Evolutionary conservation across 805 yeast species (phyloP).

Genomic region (Kodamaea fukazawae): DNA sequence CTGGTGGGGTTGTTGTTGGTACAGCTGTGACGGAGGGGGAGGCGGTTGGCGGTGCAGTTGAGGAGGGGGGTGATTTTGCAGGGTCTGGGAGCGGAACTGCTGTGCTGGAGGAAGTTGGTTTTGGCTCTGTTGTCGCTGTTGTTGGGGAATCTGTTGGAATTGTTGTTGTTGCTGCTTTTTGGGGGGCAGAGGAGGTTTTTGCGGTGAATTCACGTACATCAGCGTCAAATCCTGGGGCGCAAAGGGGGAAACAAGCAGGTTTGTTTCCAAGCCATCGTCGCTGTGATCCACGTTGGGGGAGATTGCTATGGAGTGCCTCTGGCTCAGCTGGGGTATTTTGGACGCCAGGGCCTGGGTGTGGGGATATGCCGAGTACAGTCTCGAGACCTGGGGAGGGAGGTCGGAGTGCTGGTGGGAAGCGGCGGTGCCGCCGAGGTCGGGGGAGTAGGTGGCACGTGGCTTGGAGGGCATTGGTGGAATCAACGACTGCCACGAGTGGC

Average conservation of each 20-base stretch:
- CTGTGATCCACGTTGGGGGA: conserved; percentile 16
- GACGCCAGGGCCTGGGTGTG: background rate
- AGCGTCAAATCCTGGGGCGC: background rate
- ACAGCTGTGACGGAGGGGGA: background rate
- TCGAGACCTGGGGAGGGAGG: too few relatives aligned
- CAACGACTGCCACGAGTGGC: conserved; percentile 25
- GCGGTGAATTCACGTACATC: background rate
- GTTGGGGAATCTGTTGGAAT: background rate
- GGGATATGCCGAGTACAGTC: too few relatives aligned
- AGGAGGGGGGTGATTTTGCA: conserved; percentile 2
- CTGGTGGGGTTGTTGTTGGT: background rate
- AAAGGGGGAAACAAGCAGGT: conserved; percentile 41
- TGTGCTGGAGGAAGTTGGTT: conserved; percentile 2
- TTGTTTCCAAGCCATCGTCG: conserved; percentile 9
- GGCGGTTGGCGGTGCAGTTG: background rate
- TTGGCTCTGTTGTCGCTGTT: conserved; percentile 2
- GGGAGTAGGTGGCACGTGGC: conserved; percentile 15
- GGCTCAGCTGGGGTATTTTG: conserved; percentile 11
- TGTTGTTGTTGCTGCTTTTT: conserved; percentile 3
- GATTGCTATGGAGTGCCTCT: conserved; percentile 30
- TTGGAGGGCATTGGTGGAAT: conserved; percentile 34
- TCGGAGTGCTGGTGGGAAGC: background rate
- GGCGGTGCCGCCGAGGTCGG: conserved; percentile 6
- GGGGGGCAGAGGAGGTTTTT: background rate
- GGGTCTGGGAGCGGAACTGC: conserved; percentile 1